These are phyloP conservation scores for Blastobotrys arbuscula DNA, from an alignment of 1,139 yeast genomes.

Conservation along the genomic window DNA sequence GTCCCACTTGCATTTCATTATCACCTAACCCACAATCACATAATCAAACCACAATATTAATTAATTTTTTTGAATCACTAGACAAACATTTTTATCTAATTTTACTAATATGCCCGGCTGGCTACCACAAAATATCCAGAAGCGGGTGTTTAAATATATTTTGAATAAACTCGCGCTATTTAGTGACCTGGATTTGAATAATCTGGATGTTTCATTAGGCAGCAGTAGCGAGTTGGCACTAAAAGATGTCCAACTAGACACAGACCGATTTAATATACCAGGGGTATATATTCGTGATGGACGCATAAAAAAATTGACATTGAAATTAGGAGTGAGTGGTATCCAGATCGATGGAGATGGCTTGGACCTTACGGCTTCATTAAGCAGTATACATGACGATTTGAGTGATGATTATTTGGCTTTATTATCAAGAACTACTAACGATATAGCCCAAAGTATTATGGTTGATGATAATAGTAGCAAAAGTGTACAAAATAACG, in stretches of 20 bases:
- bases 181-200: constrained; percentile 74
- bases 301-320: constrained; percentile 47
- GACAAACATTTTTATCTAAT: too few species aligned
- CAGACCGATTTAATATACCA: constrained; percentile 62
- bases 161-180: constrained; percentile 78
- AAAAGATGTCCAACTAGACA: constrained; percentile 62
- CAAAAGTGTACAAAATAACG: constrained; percentile 8
- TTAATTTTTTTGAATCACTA: background rate
- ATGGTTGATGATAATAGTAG: too few species aligned
- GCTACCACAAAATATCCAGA: constrained; percentile 81
- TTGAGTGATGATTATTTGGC: constrained; percentile 37
- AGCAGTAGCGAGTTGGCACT: constrained; percentile 50
- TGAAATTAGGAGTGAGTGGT: constrained; percentile 55
- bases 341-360: constrained; percentile 56
- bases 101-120: constrained; percentile 37
- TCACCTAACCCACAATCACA: too few species aligned
- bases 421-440: constrained; percentile 61
- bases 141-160: constrained; percentile 70
- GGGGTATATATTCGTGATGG: constrained; percentile 65
- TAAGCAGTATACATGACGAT: constrained; percentile 22
- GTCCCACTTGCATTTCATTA: background rate
- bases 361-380: constrained; percentile 51
- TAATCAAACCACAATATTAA: too few species aligned
- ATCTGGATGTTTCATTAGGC: constrained; percentile 72
- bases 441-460: constrained; percentile 30